A percentile compares a stretch with the other conserved stretches of the same genome.
Evolutionary conservation across 73 alveolate species (phyloP).

Genomic region (Diophrys sp.): DNA sequence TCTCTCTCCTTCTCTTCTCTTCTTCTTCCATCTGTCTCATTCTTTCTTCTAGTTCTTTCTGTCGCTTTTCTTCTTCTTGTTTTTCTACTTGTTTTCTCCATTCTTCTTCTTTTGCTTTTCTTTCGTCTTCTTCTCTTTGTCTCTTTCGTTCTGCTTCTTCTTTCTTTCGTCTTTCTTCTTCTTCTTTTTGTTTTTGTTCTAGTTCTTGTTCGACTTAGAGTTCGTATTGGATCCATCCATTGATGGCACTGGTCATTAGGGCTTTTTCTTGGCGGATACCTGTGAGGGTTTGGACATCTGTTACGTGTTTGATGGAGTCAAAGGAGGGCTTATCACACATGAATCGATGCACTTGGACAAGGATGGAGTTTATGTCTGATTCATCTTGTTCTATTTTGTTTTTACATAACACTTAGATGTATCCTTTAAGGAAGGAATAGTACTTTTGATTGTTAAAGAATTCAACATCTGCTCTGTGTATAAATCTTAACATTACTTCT

Average conservation of each 20-base stretch:
- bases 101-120: constrained; percentile 7
- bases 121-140: background rate
- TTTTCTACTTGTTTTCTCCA: background rate
- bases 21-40: constrained; percentile 26
- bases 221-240: background rate
- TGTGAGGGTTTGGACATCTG: background rate
- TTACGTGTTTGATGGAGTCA: background rate
- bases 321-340: background rate
- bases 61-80: background rate
- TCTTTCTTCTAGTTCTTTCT: background rate
- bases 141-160: background rate
- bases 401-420: background rate
- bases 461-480: constrained; percentile 22
- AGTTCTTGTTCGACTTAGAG: background rate
- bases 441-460: constrained; percentile 7
- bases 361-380: background rate
- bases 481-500: background rate
- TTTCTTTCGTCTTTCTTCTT: constrained; percentile 11
- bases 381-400: background rate
- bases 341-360: background rate
- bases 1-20: constrained; percentile 28
- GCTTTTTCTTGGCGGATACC: background rate
- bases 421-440: constrained; percentile 8
- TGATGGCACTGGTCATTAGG: background rate
- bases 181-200: constrained; percentile 11